Evolutionary conservation across 495 filamentous ascomycete genomes (phyloP), one percentile per base, ranked within the genome.

Genomic region (Lasiosphaeriaceae sp.): DNA sequence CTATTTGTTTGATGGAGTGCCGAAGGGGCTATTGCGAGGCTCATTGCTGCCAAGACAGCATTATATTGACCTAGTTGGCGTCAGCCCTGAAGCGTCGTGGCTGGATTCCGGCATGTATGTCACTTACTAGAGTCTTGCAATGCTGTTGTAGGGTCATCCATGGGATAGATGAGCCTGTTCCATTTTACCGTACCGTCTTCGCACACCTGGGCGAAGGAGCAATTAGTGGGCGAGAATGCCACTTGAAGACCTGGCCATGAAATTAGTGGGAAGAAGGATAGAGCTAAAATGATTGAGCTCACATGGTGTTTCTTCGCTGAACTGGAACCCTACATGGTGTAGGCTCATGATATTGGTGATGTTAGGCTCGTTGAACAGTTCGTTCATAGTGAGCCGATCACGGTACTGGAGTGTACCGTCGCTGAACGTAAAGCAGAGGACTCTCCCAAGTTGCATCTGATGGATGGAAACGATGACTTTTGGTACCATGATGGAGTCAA

Each of bases 401-500:
- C 90, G 84, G 66, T 92, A 90, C 50, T 90, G 81, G 24, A 92
- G 75, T 0, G 86, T 86, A 16, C 90, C 89, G 62, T 94, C 90
- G 60, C 86, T 87, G 51, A 86, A 86, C 11, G 78, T 78, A 51
- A 95, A 72, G 45, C 84, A 86, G 2, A 95, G 58, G 9, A 86
- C 75, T 50, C 81, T 88, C 39, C 85, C 84, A 44, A 85, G 80
- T 64, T 88, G 85, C 14, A 87, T 72, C 8, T 82, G 70, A 39
- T 85, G 80, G 14, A 91, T 73, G 0, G 80, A 81, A n/a, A 93
- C 66, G n/a, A 92, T 69, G 49, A 88, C 74, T 57, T 86, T 89
- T 47, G 86, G 80, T 17, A 86, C 72, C 3, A 81, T 65, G 8
- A 89, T 78, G 24, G 89, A 81, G 1, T 86, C 83, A 11, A 89